Evolutionary conservation across 306 rosid genomes (phyloP), one percentile per base, ranked within the genome.

Genomic region (Cucurbita maxima): DNA sequence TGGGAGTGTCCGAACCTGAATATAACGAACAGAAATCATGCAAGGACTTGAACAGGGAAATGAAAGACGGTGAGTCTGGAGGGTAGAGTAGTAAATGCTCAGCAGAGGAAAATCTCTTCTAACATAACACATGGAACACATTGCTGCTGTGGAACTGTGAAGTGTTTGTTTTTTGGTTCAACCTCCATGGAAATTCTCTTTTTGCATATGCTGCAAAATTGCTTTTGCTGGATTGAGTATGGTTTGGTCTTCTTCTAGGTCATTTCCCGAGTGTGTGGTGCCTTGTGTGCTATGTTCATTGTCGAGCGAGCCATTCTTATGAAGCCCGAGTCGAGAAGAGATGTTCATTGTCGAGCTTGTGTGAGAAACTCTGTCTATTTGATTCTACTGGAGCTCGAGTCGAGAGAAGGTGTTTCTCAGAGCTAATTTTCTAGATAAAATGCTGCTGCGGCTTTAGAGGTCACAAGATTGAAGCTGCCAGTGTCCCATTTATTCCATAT

Each of bases 11-110:
- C 0, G 86, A 78, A 37, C 71, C 91, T 4, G 87, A 80, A 45
- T 83, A 86, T 78, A 72, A 83, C 55, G 87, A 76, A 51, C 88
- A 81, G 63, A 88, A 81, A 75, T 71, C 92, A 4, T 81, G 88
- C 76, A 83, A 87, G 80, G 83, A 80, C 61, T 67, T 87, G 71
- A 70, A 84, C 75, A 71, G 80, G 85, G 81, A 83, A 57, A 87
- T 58, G n/a, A 88, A 92, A 54, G 81, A 78, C 63, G 80, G 74
- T 18, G 82, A 82, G 71, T 82, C 89, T 12, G 81, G 80, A 62
- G 85, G 78, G 20, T 89, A 25, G 25, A 25, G 30, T 25, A 84
- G 85, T 67, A 68, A 68, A 51, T 73, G 30, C 40, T 38, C 30
- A 34, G 13, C 40, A 63, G 47, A 10, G 40, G 40, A 74, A 71